These are phyloP conservation scores for Raphanus hybrid DNA, from an alignment of 441 rosid genomes.

Conservation along the genomic window DNA sequence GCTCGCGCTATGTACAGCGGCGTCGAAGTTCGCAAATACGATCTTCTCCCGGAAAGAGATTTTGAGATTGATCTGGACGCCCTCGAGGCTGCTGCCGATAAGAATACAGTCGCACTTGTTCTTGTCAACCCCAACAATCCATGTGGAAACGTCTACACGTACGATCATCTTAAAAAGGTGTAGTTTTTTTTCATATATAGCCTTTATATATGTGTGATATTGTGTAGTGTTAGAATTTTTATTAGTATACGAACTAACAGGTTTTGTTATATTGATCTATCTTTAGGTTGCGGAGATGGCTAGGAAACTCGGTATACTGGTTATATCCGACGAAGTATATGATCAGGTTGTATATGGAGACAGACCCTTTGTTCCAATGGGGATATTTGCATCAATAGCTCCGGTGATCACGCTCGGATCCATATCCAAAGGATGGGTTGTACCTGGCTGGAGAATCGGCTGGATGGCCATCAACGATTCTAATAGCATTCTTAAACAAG, in stretches of 20 bases:
- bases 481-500: conserved; percentile 37
- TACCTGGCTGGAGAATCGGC: conserved; percentile 62
- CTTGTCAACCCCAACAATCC: no score
- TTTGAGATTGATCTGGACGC: no score
- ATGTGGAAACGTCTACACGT: no score
- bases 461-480: conserved; percentile 57
- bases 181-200: neutral
- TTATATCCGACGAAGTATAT: conserved; percentile 60
- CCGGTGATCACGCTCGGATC: conserved; percentile 61
- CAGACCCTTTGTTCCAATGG: conserved; percentile 53
- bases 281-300: conserved; percentile 54
- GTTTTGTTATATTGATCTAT: neutral
- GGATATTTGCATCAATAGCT: conserved; percentile 49
- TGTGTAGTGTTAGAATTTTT: neutral
- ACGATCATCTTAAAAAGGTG: no score
- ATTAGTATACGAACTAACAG: no score
- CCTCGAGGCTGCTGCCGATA: no score
- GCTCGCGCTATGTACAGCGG: no score
- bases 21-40: no score
- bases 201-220: neutral
- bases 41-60: no score
- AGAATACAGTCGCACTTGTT: no score
- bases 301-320: conserved; percentile 54
- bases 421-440: conserved; percentile 60
- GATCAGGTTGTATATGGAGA: conserved; percentile 48